phyloP scores from a whole-genome alignment of 805 yeast species.

The Yamadazyma nakazawae region DNA sequence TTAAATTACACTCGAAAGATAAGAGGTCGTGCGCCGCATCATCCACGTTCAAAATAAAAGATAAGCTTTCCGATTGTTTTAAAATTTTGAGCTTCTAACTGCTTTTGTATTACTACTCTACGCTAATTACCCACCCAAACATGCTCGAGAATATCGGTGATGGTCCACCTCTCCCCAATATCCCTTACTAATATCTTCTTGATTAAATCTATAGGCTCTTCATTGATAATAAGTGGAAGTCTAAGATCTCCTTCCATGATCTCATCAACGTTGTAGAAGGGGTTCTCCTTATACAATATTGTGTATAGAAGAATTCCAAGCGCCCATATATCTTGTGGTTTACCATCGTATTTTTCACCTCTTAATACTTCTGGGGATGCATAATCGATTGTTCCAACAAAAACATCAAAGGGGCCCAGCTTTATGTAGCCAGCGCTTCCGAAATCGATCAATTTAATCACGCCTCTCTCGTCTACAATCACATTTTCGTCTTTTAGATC shows the following conservation, averaged over 20 bases:
- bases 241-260: constrained; percentile 86
- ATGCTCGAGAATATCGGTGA: constrained; percentile 65
- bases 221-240: constrained; percentile 64
- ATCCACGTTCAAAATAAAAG: not conserved
- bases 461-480: constrained; percentile 78
- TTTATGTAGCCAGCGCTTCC: constrained; percentile 90
- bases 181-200: constrained; percentile 65
- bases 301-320: constrained; percentile 89
- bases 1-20: not conserved
- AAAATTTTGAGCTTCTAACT: no score
- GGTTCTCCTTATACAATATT: constrained; percentile 87
- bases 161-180: constrained; percentile 64
- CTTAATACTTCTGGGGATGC: constrained; percentile 95
- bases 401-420: constrained; percentile 95
- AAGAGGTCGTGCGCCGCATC: not conserved
- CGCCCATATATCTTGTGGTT: constrained; percentile 97
- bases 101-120: not conserved
- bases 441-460: constrained; percentile 85
- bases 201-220: constrained; percentile 59
- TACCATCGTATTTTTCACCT: constrained; percentile 88
- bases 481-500: constrained; percentile 95
- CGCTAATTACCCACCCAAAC: constrained; percentile 46
- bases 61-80: not conserved
- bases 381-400: constrained; percentile 95
- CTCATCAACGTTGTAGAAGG: constrained; percentile 93